Conservation (phyloP, 2,329 filamentous ascomycete species). For the Teratosphaeria viscida region DNA sequence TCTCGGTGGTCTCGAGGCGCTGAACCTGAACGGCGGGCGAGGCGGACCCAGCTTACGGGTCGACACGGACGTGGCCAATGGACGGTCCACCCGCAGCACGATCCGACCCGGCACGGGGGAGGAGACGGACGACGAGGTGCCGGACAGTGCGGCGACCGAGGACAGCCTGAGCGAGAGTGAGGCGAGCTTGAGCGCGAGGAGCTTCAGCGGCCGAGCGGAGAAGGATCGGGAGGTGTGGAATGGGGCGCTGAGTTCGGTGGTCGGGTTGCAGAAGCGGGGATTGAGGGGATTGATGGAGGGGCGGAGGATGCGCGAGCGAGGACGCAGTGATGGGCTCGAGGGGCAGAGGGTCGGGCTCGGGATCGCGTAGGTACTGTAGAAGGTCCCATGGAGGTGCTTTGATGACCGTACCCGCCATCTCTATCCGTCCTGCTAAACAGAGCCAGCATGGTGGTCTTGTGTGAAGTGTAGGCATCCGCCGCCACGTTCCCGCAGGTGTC, state of each 20-base stretch:
- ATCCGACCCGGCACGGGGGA: conserved; percentile 24
- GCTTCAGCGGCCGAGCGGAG: conserved; percentile 30
- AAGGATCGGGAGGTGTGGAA: conserved; percentile 60
- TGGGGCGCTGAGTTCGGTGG: conserved; percentile 75
- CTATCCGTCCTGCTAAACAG: too few relatives aligned
- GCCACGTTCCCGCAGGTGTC: too few relatives aligned
- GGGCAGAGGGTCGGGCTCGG: conserved; percentile 26
- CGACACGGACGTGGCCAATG: conserved; percentile 39
- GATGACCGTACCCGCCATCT: neutral
- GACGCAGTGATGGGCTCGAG: conserved; percentile 30
- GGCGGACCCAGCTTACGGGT: conserved; percentile 32
- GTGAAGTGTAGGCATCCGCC: too few relatives aligned
- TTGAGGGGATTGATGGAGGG: conserved; percentile 92
- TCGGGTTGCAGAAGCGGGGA: conserved; percentile 89
- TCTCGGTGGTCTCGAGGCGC: conserved; percentile 33
- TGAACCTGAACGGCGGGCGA: conserved; percentile 29
- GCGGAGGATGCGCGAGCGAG: conserved; percentile 67
- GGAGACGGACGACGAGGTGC: conserved; percentile 26
- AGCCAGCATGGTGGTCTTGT: too few relatives aligned
- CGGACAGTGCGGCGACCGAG: conserved; percentile 25
- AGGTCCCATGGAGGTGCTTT: neutral
- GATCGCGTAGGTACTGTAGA: conserved; percentile 18
- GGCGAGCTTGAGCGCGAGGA: conserved; percentile 23
- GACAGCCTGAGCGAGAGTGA: conserved; percentile 25
- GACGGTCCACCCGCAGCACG: conserved; percentile 24